Conservation (phyloP, 2,329 filamentous ascomycete species). For the Fusarium mexicanum region DNA sequence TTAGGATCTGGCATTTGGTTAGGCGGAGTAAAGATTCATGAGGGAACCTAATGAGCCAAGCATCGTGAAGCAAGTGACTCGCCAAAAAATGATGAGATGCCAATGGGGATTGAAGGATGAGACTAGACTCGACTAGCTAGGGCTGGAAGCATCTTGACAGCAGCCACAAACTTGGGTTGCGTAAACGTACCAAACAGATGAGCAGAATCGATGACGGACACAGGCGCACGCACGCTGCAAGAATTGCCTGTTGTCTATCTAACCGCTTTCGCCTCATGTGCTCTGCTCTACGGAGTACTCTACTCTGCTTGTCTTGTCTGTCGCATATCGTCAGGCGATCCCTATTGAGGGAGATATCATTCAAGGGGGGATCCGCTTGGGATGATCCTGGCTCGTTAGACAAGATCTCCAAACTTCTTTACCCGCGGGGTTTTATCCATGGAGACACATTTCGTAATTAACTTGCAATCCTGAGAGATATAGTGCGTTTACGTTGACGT, state of each 20-base stretch:
- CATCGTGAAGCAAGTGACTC: not conserved
- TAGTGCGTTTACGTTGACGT: not conserved
- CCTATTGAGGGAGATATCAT: conserved; percentile 28
- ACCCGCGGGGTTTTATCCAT: conserved; percentile 13
- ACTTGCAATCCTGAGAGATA: not conserved
- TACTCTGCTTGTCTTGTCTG: not conserved
- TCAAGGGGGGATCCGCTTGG: conserved; percentile 19
- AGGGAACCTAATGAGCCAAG: not conserved
- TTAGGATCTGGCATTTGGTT: conserved; percentile 13
- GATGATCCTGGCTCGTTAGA: conserved; percentile 8
- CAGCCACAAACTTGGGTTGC: conserved; percentile 13
- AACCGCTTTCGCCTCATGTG: not conserved
- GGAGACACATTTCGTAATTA: not conserved
- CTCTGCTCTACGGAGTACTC: not conserved
- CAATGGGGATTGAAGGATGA: conserved; percentile 20
- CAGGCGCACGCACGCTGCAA: not conserved
- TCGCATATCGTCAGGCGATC: conserved; percentile 29
- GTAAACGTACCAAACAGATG: conserved; percentile 23
- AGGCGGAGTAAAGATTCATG: not conserved
- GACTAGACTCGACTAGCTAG: conserved; percentile 16
- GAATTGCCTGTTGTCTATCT: conserved; percentile 15
- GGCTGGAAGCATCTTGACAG: conserved; percentile 26
- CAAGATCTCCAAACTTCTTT: conserved; percentile 13
- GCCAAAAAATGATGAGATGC: not conserved
- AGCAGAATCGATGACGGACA: not conserved